Evolutionary conservation across 306 rosid genomes (phyloP).

Genomic region (Dryas drummondii): DNA sequence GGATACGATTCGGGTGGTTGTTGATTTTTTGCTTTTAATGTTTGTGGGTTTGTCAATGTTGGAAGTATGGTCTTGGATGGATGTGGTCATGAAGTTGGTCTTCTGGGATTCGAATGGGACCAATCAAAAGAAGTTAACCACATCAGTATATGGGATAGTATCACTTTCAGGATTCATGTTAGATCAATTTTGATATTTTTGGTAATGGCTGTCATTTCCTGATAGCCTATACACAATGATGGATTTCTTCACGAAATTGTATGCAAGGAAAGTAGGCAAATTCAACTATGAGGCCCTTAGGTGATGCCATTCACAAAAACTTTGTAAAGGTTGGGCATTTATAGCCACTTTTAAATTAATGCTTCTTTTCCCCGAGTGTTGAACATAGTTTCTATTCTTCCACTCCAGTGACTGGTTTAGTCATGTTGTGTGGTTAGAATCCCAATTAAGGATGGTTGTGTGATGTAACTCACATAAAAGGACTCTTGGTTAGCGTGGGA

Average conservation of each 20-base stretch:
- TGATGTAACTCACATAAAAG: not conserved
- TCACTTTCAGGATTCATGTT: not conserved
- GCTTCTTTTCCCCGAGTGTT: not conserved
- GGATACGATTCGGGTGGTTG: slow-evolving; percentile 8
- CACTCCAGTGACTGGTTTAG: not conserved
- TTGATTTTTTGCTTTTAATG: slow-evolving; percentile 2
- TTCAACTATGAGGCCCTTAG: not conserved
- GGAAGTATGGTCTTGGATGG: not conserved
- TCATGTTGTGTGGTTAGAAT: not conserved
- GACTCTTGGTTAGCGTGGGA: not conserved
- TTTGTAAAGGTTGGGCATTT: not conserved
- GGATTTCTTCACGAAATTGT: slow-evolving; percentile 7
- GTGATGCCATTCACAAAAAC: not conserved
- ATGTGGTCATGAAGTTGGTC: slow-evolving; percentile 3
- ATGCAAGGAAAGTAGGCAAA: not conserved
- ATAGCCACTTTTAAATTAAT: not conserved
- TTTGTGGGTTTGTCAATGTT: not conserved
- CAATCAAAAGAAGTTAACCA: not conserved
- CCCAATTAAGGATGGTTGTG: not conserved
- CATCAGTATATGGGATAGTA: no score
- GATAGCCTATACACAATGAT: not conserved
- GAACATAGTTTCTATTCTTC: not conserved
- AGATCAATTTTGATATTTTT: not conserved
- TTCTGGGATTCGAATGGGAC: slow-evolving; percentile 4
- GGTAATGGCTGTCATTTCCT: not conserved